These are phyloP conservation scores for Sphaerulina vaccinii DNA, from an alignment of 2,329 filamentous ascomycete species.

Conservation along the genomic window DNA sequence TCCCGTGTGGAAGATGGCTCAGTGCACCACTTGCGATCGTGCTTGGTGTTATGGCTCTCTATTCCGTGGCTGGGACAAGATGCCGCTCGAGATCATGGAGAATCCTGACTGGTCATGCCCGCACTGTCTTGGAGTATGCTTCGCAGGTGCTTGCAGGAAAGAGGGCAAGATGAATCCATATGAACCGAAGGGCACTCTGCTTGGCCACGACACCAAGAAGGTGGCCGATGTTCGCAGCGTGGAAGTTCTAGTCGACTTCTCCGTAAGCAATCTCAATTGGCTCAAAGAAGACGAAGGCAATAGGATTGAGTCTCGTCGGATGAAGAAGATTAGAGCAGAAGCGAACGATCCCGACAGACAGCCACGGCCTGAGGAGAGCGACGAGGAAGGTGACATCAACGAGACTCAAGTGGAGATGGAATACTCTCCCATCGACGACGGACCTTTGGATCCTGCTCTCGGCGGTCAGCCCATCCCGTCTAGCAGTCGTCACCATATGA, in stretches of 20 bases:
- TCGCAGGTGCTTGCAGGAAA: slow-evolving; percentile 75
- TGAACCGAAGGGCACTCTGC: slow-evolving; percentile 78
- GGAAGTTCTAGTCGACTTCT: slow-evolving; percentile 87
- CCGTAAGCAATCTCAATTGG: slow-evolving; percentile 83
- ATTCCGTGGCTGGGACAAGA: slow-evolving; percentile 86
- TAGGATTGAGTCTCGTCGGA: slow-evolving; percentile 39
- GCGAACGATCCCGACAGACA: slow-evolving; percentile 53
- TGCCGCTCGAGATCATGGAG: slow-evolving; percentile 80
- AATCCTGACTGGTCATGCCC: slow-evolving; percentile 84
- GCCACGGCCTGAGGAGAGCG: slow-evolving; percentile 40
- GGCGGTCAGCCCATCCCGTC: slow-evolving; percentile 19
- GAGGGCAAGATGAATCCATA: slow-evolving; percentile 71
- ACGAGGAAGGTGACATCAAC: slow-evolving; percentile 42
- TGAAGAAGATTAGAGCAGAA: slow-evolving; percentile 50
- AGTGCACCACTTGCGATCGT: slow-evolving; percentile 72
- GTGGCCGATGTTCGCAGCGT: slow-evolving; percentile 89
- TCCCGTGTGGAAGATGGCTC: slow-evolving; percentile 78
- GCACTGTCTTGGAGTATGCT: slow-evolving; percentile 81
- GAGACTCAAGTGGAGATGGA: slow-evolving; percentile 43
- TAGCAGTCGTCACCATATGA: slow-evolving; percentile 8
- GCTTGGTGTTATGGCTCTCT: slow-evolving; percentile 92
- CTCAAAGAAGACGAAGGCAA: slow-evolving; percentile 57
- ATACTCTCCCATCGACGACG: slow-evolving; percentile 40
- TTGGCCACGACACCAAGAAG: slow-evolving; percentile 87
- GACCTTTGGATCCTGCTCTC: slow-evolving; percentile 39